Percentiles rank a stretch among this genome's conserved stretches.
Conservation (phyloP, 2,329 filamentous ascomycete genomes). For the Emericellopsis cladophorae region DNA sequence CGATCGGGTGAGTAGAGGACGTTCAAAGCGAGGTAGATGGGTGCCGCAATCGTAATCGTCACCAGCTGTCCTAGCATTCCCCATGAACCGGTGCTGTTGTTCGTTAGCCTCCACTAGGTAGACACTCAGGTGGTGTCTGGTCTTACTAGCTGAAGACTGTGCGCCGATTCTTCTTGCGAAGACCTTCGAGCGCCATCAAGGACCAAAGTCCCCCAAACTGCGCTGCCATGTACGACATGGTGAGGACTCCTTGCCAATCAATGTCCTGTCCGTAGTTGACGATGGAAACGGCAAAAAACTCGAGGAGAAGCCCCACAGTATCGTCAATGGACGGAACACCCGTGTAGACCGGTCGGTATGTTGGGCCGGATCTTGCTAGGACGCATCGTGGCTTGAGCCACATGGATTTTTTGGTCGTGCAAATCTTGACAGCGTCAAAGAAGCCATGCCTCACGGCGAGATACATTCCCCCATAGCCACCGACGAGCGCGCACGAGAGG, state of each 20-base stretch:
- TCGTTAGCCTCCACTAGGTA: conserved; percentile 1
- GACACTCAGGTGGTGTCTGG: not conserved
- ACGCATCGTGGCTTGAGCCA: not conserved
- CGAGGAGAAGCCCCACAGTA: conserved; percentile 1
- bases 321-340: not conserved
- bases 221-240: conserved; percentile 1
- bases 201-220: conserved; percentile 4
- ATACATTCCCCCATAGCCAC: conserved; percentile 4
- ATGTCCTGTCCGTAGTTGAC: not conserved
- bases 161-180: conserved; percentile 1
- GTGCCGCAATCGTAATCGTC: conserved; percentile 4
- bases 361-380: not conserved
- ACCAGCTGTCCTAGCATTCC: conserved; percentile 3
- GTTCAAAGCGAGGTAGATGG: conserved; percentile 3
- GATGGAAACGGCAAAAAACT: conserved; percentile 3
- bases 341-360: not conserved
- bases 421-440: conserved; percentile 3
- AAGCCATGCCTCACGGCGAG: conserved; percentile 3
- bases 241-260: conserved; percentile 2
- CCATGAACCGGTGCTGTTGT: conserved; percentile 2
- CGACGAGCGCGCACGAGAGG: conserved; percentile 2
- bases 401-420: not conserved
- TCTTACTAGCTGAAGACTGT: conserved; percentile 3
- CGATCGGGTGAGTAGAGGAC: not conserved
- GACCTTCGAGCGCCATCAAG: conserved; percentile 3